Conservation (phyloP, 1,284 basidiomycete genomes). For the Cutaneotrichosporon mucoides region DNA sequence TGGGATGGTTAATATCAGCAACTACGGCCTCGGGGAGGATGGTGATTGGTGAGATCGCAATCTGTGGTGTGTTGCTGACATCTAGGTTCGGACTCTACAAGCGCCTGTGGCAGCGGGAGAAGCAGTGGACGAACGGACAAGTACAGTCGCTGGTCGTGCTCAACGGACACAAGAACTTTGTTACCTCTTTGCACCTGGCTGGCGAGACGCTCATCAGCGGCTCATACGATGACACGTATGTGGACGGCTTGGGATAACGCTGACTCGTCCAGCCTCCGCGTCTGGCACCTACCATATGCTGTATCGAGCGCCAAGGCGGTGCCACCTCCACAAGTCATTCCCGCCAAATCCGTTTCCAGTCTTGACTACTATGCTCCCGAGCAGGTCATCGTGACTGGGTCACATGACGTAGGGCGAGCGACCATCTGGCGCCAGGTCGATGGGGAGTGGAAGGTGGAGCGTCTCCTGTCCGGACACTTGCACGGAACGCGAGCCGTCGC, state of each 20-base stretch:
- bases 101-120: constrained; percentile 76
- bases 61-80: not conserved
- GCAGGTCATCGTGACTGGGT: constrained; percentile 84
- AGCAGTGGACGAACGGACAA: constrained; percentile 63
- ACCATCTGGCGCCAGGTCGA: constrained; percentile 75
- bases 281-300: constrained; percentile 80
- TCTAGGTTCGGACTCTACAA: constrained; percentile 64
- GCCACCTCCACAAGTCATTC: constrained; percentile 37
- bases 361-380: constrained; percentile 80
- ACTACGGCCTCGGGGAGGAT: constrained; percentile 53
- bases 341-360: constrained; percentile 77
- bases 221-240: constrained; percentile 69
- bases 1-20: constrained; percentile 15
- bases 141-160: constrained; percentile 74
- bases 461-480: constrained; percentile 68
- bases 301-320: constrained; percentile 11
- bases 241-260: too few species aligned
- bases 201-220: constrained; percentile 71
- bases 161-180: constrained; percentile 79
- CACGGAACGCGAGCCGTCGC: constrained; percentile 40
- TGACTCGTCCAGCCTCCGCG: constrained; percentile 59
- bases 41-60: constrained; percentile 59
- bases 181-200: constrained; percentile 72
- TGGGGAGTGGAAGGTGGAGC: constrained; percentile 61
- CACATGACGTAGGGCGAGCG: constrained; percentile 80